Evolutionary conservation across 75 land plant genomes (phyloP).

Genomic region (Picea glauca): DNA sequence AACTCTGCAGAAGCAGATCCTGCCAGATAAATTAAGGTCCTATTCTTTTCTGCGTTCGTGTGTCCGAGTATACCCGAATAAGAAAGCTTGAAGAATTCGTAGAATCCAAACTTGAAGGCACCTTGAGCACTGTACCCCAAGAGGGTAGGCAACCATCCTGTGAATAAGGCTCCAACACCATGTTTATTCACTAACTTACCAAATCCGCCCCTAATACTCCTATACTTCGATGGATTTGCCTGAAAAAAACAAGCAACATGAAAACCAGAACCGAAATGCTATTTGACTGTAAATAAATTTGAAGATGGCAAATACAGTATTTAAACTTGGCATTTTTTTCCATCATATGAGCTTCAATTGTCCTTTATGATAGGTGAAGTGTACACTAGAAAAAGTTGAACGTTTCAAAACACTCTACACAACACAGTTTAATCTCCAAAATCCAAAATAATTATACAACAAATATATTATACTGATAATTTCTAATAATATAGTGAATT

Average conservation of each 20-base stretch:
- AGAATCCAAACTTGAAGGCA: constrained; percentile 32
- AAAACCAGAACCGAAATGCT: not conserved
- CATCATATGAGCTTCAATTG: no score
- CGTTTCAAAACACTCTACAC: no score
- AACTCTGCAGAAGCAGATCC: constrained; percentile 47
- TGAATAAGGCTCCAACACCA: constrained; percentile 22
- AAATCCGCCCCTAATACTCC: constrained; percentile 12
- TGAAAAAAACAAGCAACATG: not conserved
- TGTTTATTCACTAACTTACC: constrained; percentile 16
- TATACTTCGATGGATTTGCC: constrained; percentile 34
- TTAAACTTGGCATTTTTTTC: no score
- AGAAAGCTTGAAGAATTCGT: constrained; percentile 34
- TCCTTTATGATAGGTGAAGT: no score
- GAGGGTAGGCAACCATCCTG: constrained; percentile 35
- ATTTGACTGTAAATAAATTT: no score
- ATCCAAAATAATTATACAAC: no score
- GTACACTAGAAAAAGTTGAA: no score
- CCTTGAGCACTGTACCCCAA: constrained; percentile 35
- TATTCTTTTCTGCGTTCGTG: constrained; percentile 11
- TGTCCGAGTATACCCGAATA: constrained; percentile 20
- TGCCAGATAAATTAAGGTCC: constrained; percentile 30
- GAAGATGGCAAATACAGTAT: no score
- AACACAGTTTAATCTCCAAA: no score
- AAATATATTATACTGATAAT: no score
- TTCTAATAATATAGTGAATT: no score